Percentiles rank a stretch among this genome's conserved stretches.
These are phyloP conservation scores for Podaxis pistillaris DNA, from an alignment of 768 basidiomycete species.

Conservation along the genomic window DNA sequence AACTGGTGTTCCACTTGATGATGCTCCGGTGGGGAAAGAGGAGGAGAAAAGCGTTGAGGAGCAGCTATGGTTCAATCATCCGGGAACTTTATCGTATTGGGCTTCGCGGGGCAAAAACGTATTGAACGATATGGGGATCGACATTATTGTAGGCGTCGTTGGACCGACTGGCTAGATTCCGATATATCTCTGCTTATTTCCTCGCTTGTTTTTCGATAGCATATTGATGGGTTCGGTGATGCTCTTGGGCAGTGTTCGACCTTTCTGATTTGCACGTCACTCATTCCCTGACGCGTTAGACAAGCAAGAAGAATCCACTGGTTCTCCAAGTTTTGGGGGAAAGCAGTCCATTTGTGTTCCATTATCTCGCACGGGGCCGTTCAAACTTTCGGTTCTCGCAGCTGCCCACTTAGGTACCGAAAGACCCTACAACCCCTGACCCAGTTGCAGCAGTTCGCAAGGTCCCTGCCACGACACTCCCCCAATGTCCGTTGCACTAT, in stretches of 20 bases:
- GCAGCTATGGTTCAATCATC: constrained; percentile 54
- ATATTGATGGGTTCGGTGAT: not conserved
- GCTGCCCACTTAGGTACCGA: no score
- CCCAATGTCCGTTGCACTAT: no score
- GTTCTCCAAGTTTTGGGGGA: no score
- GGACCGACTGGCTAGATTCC: constrained; percentile 7
- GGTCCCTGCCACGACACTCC: no score
- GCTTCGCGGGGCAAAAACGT: constrained; percentile 47
- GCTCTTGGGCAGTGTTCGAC: not conserved
- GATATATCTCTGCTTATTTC: not conserved
- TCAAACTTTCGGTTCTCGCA: no score
- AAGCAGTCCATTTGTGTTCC: no score
- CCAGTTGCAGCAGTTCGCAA: no score
- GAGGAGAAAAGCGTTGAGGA: not conserved
- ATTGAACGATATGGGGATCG: constrained; percentile 47
- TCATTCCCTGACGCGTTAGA: no score
- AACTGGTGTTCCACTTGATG: constrained; percentile 8
- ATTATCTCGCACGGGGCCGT: no score
- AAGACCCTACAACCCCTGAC: no score
- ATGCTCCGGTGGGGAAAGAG: not conserved
- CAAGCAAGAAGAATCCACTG: no score
- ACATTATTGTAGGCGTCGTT: constrained; percentile 41
- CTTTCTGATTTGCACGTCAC: no score
- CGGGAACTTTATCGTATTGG: constrained; percentile 45
- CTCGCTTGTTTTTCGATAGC: not conserved